Conservation (phyloP, 73 alveolate genomes). For the Blepharisma stoltei region DNA sequence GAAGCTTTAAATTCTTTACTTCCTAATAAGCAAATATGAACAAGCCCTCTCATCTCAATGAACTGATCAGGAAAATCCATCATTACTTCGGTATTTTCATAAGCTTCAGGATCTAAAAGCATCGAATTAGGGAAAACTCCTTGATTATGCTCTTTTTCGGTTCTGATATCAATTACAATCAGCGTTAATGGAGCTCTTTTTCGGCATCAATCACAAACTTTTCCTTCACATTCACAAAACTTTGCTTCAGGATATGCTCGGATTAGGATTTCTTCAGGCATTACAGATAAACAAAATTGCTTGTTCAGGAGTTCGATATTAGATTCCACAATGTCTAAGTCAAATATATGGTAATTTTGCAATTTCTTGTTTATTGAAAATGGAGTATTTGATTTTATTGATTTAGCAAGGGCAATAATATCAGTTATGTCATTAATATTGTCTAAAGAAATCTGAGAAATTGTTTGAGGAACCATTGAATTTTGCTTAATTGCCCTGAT, state of each 20-base stretch:
- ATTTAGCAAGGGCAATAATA: not conserved
- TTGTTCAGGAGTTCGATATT: not conserved
- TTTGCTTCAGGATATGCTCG: conserved; percentile 16
- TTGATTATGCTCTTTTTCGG: not conserved
- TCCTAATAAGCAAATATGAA: not conserved
- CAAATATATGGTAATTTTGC: not conserved
- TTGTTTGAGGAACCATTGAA: conserved; percentile 1
- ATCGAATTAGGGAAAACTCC: conserved; percentile 22
- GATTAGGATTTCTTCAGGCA: not conserved
- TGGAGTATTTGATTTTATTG: not conserved
- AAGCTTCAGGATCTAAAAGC: not conserved
- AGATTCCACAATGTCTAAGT: not conserved
- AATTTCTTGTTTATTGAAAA: not conserved
- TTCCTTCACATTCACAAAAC: not conserved
- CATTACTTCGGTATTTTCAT: not conserved
- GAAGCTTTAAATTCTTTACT: not conserved
- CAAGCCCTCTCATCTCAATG: not conserved
- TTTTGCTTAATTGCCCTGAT: too few species aligned
- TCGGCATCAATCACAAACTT: not conserved
- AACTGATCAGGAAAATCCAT: conserved; percentile 22
- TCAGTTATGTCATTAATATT: not conserved
- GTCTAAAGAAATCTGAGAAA: conserved; percentile 25
- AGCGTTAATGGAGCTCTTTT: not conserved
- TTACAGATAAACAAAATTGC: not conserved
- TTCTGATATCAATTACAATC: not conserved